Evolutionary conservation across 1,139 yeast species (phyloP).

Genomic region (Pichia sp.): DNA sequence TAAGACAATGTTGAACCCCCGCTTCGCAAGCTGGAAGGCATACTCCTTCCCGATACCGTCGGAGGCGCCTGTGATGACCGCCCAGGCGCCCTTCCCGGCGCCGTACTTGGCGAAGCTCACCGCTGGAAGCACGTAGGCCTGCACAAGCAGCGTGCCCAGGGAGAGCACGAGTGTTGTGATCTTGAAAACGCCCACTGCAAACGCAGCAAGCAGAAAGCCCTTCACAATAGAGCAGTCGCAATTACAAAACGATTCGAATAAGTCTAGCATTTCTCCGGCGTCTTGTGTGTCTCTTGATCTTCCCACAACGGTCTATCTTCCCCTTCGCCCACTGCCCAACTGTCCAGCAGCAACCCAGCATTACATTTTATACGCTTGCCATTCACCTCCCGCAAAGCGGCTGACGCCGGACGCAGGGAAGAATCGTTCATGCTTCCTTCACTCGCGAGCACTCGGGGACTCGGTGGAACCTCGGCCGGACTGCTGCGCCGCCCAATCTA

Average conservation of each 20-base stretch:
- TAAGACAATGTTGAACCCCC: constrained; percentile 77
- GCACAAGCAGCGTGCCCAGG: constrained; percentile 44
- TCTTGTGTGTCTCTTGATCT: not conserved
- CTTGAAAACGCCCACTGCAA: constrained; percentile 49
- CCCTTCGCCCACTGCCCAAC: not conserved
- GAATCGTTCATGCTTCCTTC: not conserved
- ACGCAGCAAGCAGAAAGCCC: constrained; percentile 34
- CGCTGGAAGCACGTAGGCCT: constrained; percentile 61
- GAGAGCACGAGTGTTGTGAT: constrained; percentile 40
- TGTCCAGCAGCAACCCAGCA: not conserved
- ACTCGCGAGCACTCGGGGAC: not conserved
- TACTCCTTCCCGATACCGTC: constrained; percentile 97
- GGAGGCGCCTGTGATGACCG: constrained; percentile 93
- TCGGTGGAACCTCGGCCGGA: too few relatives aligned
- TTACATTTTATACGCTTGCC: not conserved
- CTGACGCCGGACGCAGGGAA: not conserved
- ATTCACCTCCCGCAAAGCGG: not conserved
- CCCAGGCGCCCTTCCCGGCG: constrained; percentile 66
- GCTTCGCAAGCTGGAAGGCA: constrained; percentile 76
- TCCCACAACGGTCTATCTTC: not conserved
- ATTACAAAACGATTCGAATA: not conserved
- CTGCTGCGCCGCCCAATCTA: too few relatives aligned
- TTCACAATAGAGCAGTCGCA: constrained; percentile 18
- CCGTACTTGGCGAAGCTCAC: constrained; percentile 68
- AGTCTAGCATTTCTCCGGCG: not conserved